Percentiles rank a stretch among this genome's conserved stretches.
phyloP scores from a whole-genome alignment of 106 monocot genomes.

The Xerophyta viscosa region DNA sequence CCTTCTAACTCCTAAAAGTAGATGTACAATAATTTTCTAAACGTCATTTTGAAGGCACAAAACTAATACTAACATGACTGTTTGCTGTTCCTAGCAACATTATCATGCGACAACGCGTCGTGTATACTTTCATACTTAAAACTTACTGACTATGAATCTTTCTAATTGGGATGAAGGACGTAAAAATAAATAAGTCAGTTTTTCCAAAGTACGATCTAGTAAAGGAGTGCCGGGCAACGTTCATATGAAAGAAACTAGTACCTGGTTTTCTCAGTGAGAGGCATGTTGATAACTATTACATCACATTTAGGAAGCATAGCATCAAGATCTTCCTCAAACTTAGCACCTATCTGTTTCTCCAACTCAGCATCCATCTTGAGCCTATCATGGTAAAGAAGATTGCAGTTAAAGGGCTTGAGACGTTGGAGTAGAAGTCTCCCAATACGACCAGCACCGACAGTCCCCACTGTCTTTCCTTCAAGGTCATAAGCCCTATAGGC shows the following conservation, averaged over 20 bases:
- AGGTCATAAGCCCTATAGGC: slow-evolving; percentile 86
- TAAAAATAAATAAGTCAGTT: no score
- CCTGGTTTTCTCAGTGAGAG: slow-evolving; percentile 94
- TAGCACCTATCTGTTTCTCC: slow-evolving; percentile 75
- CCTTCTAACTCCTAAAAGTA: no score
- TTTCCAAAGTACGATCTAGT: no score
- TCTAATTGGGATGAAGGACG: no score
- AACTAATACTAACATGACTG: no score
- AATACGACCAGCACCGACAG: slow-evolving; percentile 87
- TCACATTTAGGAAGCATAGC: slow-evolving; percentile 94
- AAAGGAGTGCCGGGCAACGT: no score
- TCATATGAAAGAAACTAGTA: slow-evolving; percentile 1
- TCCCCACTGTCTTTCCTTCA: slow-evolving; percentile 90
- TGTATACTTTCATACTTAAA: no score
- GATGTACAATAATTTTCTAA: no score
- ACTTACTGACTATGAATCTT: no score
- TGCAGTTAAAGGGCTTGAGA: slow-evolving; percentile 88
- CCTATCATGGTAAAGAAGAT: slow-evolving; percentile 81
- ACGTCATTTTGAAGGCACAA: no score
- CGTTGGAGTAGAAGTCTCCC: slow-evolving; percentile 82
- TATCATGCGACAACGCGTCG: no score
- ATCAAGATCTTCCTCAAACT: slow-evolving; percentile 90
- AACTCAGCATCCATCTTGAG: slow-evolving; percentile 61
- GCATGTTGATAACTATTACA: slow-evolving; percentile 70
- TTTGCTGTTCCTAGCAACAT: no score